Conservation (phyloP, 192 early-diverging fungal species). For the Paraglomus brasilianum region DNA sequence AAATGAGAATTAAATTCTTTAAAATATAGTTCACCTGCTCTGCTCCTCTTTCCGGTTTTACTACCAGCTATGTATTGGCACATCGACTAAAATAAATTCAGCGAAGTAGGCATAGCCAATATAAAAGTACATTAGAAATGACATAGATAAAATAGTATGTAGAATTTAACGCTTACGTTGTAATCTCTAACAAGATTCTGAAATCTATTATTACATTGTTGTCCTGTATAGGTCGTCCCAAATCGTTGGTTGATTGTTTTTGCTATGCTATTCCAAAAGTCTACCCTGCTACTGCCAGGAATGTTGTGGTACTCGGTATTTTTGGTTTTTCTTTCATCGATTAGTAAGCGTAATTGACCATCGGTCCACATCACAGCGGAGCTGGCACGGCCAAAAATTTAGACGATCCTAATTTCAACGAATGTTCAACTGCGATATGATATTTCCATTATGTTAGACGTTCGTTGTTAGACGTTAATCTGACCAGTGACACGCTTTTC, state of each 20-base stretch:
- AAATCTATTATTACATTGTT: conserved; percentile 13
- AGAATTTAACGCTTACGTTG: conserved; percentile 11
- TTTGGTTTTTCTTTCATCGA: neutral
- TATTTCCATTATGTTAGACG: too few species aligned
- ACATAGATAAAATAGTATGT: conserved; percentile 1
- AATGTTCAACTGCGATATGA: too few species aligned
- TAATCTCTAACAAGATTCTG: conserved; percentile 11
- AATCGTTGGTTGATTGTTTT: neutral
- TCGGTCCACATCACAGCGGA: too few species aligned
- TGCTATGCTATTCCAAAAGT: conserved; percentile 5
- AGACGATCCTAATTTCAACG: too few species aligned
- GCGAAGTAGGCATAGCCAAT: too few species aligned
- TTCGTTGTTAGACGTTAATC: too few species aligned
- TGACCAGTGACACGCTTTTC: too few species aligned
- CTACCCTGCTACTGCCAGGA: conserved; percentile 3
- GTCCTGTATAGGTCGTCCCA: neutral
- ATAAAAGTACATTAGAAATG: too few species aligned
- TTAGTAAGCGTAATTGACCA: too few species aligned
- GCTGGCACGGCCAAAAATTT: too few species aligned
- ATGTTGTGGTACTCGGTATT: conserved; percentile 9
- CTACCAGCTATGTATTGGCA: conserved; percentile 1
- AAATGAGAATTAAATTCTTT: conserved; percentile 5
- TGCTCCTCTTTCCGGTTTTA: conserved; percentile 6
- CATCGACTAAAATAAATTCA: neutral
- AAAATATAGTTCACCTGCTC: conserved; percentile 3